Conservation (phyloP, 306 rosid species). For the Trifolium fragiferum region DNA sequence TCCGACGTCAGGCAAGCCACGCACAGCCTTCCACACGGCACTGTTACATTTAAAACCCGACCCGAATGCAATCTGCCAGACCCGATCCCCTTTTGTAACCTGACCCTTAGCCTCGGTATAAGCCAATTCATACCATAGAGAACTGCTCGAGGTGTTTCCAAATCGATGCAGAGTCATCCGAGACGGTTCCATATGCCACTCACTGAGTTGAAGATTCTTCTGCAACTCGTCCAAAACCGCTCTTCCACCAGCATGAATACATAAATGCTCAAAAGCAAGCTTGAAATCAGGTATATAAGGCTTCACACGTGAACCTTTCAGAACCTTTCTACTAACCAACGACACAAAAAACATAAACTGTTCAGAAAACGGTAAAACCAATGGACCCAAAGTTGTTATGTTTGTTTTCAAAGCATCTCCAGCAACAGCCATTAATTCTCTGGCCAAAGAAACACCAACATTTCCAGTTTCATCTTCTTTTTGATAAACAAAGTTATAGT, state of each 20-base stretch:
- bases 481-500: constrained; percentile 81
- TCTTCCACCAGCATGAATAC: constrained; percentile 92
- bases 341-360: constrained; percentile 69
- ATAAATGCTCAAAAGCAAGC: constrained; percentile 88
- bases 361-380: constrained; percentile 81
- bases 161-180: constrained; percentile 89
- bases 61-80: constrained; percentile 95
- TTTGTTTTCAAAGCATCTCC: constrained; percentile 87
- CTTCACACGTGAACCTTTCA: constrained; percentile 53
- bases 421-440: constrained; percentile 87
- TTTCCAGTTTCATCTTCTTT: constrained; percentile 69
- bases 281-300: constrained; percentile 91
- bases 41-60: constrained; percentile 98
- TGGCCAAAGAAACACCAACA: constrained; percentile 69
- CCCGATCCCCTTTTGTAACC: constrained; percentile 64
- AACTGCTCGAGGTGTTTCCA: constrained; percentile 93
- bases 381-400: constrained; percentile 82
- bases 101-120: constrained; percentile 86
- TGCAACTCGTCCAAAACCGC: constrained; percentile 84
- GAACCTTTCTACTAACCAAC: constrained; percentile 56
- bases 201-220: constrained; percentile 76
- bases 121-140: constrained; percentile 89
- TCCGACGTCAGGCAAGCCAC: constrained; percentile 33
- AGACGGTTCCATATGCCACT: constrained; percentile 96
- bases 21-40: constrained; percentile 79